Evolutionary conservation across 352 stramenopile species (phyloP).

Genomic region (Aphanomyces euteiches): DNA sequence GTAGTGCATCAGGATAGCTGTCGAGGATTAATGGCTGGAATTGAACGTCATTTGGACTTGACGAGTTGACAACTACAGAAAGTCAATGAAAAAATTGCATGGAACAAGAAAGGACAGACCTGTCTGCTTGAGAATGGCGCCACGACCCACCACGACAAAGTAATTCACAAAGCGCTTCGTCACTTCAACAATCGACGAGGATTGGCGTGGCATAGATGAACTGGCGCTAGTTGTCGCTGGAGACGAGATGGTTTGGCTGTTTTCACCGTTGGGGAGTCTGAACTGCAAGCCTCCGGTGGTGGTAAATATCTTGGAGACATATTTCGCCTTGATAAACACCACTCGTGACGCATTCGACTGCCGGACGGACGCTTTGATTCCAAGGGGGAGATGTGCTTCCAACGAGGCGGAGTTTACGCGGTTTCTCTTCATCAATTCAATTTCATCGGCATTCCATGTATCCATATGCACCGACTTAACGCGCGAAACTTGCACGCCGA

Average conservation of each 20-base stretch:
- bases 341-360: conserved; percentile 45
- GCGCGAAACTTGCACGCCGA: conserved; percentile 93
- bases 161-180: conserved; percentile 80
- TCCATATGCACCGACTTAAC: conserved; percentile 81
- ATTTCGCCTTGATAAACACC: conserved; percentile 64
- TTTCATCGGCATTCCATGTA: conserved; percentile 68
- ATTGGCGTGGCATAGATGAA: conserved; percentile 32
- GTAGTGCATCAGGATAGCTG: conserved; percentile 55
- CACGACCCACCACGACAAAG: conserved; percentile 58
- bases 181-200: conserved; percentile 61
- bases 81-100: not conserved
- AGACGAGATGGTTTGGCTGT: not conserved
- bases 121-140: conserved; percentile 39
- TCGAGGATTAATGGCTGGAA: conserved; percentile 67
- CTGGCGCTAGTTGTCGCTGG: not conserved
- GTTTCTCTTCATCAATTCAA: conserved; percentile 69
- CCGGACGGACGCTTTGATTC: conserved; percentile 45
- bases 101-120: conserved; percentile 39
- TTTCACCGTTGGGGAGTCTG: too few relatives aligned
- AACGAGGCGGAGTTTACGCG: conserved; percentile 58
- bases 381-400: conserved; percentile 54
- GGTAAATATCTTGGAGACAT: conserved; percentile 56
- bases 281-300: not conserved
- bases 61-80: conserved; percentile 60
- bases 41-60: conserved; percentile 61